Conservation (phyloP, 1,139 yeast genomes). For the Lodderomyces theae region DNA sequence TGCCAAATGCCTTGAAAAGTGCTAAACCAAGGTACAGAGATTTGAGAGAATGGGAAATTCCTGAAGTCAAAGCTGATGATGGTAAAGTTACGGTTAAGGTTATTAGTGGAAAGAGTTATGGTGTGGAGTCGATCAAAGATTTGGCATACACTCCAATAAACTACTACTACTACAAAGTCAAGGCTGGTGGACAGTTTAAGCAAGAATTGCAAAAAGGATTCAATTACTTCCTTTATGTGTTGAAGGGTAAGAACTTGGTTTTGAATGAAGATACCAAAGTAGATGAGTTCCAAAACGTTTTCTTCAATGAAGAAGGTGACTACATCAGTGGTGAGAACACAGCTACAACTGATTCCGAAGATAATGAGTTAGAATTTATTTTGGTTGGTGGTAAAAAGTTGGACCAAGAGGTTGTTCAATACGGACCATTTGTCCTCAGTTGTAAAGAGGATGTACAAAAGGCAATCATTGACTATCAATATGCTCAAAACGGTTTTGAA, state of each 20-base stretch:
- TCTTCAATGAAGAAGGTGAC: conserved; percentile 68
- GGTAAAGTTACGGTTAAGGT: conserved; percentile 70
- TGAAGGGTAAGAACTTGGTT: conserved; percentile 57
- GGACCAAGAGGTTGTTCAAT: conserved; percentile 77
- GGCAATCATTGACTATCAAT: conserved; percentile 70
- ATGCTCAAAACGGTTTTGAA: conserved; percentile 71
- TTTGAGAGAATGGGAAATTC: conserved; percentile 68
- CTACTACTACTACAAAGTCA: conserved; percentile 64
- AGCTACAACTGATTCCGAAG: conserved; percentile 24
- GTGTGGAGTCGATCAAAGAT: conserved; percentile 68
- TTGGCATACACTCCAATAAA: conserved; percentile 84
- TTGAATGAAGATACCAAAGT: conserved; percentile 43
- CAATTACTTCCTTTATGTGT: conserved; percentile 71
- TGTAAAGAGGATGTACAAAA: conserved; percentile 58
- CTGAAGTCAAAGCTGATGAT: conserved; percentile 58
- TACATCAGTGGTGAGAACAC: conserved; percentile 50
- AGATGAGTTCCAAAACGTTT: conserved; percentile 52
- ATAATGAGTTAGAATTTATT: conserved; percentile 50
- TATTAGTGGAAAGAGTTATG: conserved; percentile 75
- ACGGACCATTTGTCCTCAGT: conserved; percentile 87
- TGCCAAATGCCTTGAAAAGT: conserved; percentile 68
- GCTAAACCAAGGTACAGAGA: conserved; percentile 80
- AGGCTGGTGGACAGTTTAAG: conserved; percentile 64
- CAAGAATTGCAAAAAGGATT: conserved; percentile 63
- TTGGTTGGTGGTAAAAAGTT: conserved; percentile 75